Conservation (phyloP, 306 rosid genomes). For the Gleditsia sinensis region DNA sequence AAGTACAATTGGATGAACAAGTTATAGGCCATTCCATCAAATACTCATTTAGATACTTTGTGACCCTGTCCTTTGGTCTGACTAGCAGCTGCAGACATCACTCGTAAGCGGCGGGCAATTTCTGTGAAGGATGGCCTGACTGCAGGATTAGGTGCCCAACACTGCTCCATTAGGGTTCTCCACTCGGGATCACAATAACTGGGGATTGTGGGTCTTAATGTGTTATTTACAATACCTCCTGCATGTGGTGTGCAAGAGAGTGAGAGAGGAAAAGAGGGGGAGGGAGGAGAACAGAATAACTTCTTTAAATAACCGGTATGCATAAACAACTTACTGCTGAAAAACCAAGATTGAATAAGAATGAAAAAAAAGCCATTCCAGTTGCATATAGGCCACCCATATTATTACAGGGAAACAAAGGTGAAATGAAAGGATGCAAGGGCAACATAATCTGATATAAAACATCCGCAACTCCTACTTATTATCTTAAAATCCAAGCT, state of each 20-base stretch:
- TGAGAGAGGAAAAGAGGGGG: background rate
- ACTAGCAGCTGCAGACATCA: constrained; percentile 50
- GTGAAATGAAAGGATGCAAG: background rate
- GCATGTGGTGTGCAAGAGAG: background rate
- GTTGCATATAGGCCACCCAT: background rate
- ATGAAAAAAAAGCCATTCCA: background rate
- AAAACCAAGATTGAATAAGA: too few species aligned
- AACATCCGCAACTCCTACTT: background rate
- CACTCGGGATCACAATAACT: constrained; percentile 64
- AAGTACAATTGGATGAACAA: constrained; percentile 37
- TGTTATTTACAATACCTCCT: constrained; percentile 74
- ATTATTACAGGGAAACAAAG: background rate
- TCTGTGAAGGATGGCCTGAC: constrained; percentile 68
- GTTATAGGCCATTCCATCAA: background rate
- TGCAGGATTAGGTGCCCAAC: constrained; percentile 75
- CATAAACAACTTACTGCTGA: background rate
- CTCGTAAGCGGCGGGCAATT: constrained; percentile 54
- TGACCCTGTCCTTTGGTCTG: constrained; percentile 59
- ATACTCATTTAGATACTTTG: constrained; percentile 48
- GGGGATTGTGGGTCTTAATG: constrained; percentile 68
- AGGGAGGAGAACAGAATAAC: background rate
- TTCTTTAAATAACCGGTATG: background rate
- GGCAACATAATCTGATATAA: background rate
- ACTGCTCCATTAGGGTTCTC: constrained; percentile 69
- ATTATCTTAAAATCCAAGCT: background rate